Evolutionary conservation across 2,329 filamentous ascomycete species (phyloP).

Genomic region (Colletotrichum godetiae): DNA sequence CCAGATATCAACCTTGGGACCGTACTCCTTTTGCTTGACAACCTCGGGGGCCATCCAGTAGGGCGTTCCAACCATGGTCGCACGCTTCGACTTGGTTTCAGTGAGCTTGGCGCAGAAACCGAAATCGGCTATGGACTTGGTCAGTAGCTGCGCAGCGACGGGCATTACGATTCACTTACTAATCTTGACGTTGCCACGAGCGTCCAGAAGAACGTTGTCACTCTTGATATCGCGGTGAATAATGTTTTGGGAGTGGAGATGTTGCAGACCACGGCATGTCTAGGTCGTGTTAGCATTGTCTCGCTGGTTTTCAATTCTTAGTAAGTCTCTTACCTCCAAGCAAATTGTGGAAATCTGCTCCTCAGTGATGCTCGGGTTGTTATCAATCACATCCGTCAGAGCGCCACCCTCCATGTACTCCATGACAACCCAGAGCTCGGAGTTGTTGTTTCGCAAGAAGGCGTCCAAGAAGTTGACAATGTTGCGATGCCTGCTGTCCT

Average conservation of each 20-base stretch:
- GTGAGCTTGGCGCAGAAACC: conserved; percentile 99
- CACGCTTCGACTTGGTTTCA: conserved; percentile 95
- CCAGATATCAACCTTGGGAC: conserved; percentile 98
- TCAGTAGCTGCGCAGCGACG: conserved; percentile 46
- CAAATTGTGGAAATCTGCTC: conserved; percentile 99
- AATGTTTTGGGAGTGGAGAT: conserved; percentile 95
- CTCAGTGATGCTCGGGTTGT: conserved; percentile 92
- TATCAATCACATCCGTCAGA: conserved; percentile 98
- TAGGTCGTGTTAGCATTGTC: conserved; percentile 52
- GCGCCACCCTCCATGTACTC: conserved; percentile 99
- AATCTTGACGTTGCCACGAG: conserved; percentile 96
- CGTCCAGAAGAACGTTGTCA: conserved; percentile 96
- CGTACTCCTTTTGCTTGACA: conserved; percentile 99
- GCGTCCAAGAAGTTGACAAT: conserved; percentile 99
- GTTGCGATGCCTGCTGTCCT: conserved; percentile 97
- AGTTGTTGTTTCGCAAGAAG: conserved; percentile 93
- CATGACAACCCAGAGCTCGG: conserved; percentile 99
- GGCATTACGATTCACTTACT: conserved; percentile 70
- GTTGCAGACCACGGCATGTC: conserved; percentile 95
- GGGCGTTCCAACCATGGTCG: conserved; percentile 98
- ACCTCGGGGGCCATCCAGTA: conserved; percentile 99
- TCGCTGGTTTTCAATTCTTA: not conserved
- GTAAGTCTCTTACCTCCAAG: conserved; percentile 77
- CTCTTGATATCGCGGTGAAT: conserved; percentile 99
- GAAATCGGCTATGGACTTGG: conserved; percentile 81